Evolutionary conservation across 148 eudicot species (phyloP).

Genomic region (Gaultheria prostrata): DNA sequence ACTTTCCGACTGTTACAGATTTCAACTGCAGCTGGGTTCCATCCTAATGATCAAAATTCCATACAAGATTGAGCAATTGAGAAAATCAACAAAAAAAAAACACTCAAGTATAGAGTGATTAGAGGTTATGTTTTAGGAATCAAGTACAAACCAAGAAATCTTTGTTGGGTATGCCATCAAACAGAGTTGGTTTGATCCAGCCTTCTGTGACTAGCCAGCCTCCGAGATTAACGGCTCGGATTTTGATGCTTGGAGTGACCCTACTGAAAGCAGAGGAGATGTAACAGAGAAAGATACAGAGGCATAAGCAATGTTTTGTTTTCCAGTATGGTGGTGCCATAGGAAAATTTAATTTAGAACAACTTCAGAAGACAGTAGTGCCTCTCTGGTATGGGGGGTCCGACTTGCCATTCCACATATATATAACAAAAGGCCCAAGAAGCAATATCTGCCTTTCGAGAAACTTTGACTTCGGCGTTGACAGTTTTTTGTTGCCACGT

Average conservation of each 20-base stretch:
- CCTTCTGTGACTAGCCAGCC: slow-evolving; percentile 80
- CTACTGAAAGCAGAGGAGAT: slow-evolving; percentile 21
- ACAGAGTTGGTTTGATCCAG: slow-evolving; percentile 71
- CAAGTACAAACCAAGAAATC: slow-evolving; percentile 46
- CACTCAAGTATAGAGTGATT: background rate
- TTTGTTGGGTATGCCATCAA: slow-evolving; percentile 61
- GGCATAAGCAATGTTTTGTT: slow-evolving; percentile 7
- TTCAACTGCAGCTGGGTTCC: slow-evolving; percentile 61
- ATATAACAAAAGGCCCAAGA: too few species aligned
- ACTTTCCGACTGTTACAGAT: slow-evolving; percentile 47
- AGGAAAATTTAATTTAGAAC: background rate
- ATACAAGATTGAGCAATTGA: background rate
- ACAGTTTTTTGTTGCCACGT: too few species aligned
- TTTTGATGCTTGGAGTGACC: slow-evolving; percentile 16
- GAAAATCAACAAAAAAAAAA: background rate
- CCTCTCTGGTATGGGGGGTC: background rate
- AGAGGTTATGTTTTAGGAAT: background rate
- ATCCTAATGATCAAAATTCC: slow-evolving; percentile 39
- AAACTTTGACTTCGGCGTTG: too few species aligned
- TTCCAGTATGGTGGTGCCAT: background rate
- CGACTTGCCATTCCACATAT: background rate
- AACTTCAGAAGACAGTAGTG: background rate
- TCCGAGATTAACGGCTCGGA: slow-evolving; percentile 60
- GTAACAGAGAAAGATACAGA: background rate
- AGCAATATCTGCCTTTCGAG: too few species aligned